Conservation (phyloP, 2,329 filamentous ascomycete species). For the Diplodia corticola region DNA sequence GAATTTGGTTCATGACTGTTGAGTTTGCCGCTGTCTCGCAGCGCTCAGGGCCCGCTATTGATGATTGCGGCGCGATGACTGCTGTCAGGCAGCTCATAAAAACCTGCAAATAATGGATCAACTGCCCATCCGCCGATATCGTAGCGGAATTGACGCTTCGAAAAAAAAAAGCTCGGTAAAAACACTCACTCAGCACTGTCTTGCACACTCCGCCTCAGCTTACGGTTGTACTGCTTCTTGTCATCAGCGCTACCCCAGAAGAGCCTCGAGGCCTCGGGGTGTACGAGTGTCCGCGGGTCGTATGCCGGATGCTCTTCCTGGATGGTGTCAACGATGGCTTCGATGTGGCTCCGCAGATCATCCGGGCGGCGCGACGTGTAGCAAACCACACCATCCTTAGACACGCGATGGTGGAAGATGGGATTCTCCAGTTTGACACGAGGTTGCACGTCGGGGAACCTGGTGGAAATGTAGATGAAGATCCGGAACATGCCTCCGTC, state of each 20-base stretch:
- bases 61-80: background rate
- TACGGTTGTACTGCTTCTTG: slow-evolving; percentile 80
- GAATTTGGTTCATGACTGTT: background rate
- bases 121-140: background rate
- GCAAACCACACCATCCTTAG: slow-evolving; percentile 76
- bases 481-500: slow-evolving; percentile 89
- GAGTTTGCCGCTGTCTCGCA: background rate
- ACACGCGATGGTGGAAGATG: slow-evolving; percentile 86
- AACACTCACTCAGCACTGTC: slow-evolving; percentile 47
- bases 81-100: background rate
- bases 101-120: background rate
- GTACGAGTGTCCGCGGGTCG: slow-evolving; percentile 84
- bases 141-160: background rate
- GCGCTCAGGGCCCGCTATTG: background rate
- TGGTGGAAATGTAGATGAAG: slow-evolving; percentile 74
- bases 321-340: slow-evolving; percentile 77
- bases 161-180: background rate
- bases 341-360: slow-evolving; percentile 79
- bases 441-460: slow-evolving; percentile 86
- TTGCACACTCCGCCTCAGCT: slow-evolving; percentile 74
- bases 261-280: slow-evolving; percentile 80
- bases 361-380: slow-evolving; percentile 69
- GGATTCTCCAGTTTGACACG: slow-evolving; percentile 77
- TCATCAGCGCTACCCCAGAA: slow-evolving; percentile 82
- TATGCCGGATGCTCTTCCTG: slow-evolving; percentile 87